A percentile compares a stretch with the other conserved stretches of the same genome.
phyloP scores from a whole-genome alignment of 2,329 filamentous ascomycete species.

The Aspergillus neoniger region DNA sequence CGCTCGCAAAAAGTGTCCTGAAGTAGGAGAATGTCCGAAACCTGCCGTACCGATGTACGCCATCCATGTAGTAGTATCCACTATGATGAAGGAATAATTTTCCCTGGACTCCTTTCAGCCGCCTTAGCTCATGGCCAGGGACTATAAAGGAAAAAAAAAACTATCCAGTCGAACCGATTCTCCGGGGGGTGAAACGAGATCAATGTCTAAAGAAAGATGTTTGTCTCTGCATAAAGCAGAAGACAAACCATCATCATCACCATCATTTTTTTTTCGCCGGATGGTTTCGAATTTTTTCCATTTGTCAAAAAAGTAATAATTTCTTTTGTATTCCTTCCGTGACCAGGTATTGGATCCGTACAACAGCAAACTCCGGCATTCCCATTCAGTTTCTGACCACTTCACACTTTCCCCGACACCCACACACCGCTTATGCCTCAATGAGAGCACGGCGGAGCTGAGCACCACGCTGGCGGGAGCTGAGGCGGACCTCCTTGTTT shows the following conservation, averaged over 20 bases:
- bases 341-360: conserved; percentile 35
- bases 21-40: conserved; percentile 17
- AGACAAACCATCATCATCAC: conserved; percentile 3
- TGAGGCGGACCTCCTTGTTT: conserved; percentile 68
- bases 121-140: not conserved
- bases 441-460: conserved; percentile 64
- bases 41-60: not conserved
- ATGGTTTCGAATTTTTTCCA: conserved; percentile 17
- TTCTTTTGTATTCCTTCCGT: conserved; percentile 33
- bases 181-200: conserved; percentile 1
- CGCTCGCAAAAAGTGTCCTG: conserved; percentile 16
- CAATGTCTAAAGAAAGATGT: conserved; percentile 1
- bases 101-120: not conserved
- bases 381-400: conserved; percentile 36
- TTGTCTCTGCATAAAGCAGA: not conserved
- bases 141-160: not conserved
- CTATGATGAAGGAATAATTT: not conserved
- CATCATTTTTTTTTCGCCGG: conserved; percentile 11
- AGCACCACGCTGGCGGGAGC: conserved; percentile 85
- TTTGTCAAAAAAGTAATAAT: conserved; percentile 21
- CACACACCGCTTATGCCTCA: conserved; percentile 49
- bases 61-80: not conserved
- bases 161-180: not conserved
- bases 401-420: conserved; percentile 30
- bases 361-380: conserved; percentile 42